Base-by-base conservation (phyloP, 495 filamentous ascomycete species). In the Hypoxylon subgilvum region DNA sequence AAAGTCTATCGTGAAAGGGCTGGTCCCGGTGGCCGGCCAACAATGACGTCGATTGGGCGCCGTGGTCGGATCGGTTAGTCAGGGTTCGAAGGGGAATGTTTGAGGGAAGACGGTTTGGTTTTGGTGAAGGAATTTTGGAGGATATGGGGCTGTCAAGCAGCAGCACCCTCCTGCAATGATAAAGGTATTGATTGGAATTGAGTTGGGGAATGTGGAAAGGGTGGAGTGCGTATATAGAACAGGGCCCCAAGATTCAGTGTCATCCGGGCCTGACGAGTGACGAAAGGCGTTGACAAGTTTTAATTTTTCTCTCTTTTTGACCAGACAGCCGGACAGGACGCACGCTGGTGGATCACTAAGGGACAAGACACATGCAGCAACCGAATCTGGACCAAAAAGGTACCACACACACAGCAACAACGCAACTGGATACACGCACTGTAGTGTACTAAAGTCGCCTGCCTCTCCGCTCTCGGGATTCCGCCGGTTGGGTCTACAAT, bases 1-100 rank as follows among this genome's bases (percentile, higher is more conserved):
- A 87, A 71, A 77, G 81, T 74, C 71, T 69, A 67, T 67, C 69
- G 65, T 74, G 63, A 67, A 65, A 68, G 68, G 69, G 47, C 46
- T 59, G 67, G 52, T 60, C 68, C 39, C 68, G 68, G 65, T 71
- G 73, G 53, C 61, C 56, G 46, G 71, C 63, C 52, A 76, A 71
- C 55, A 77, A 70, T 57, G 73, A 72, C 56, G 76, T 71, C 53
- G 75, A 69, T 59, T 45, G 69, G 61, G 35, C 62, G 47, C 72
- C 68, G 46, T 63, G 67, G 23, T 69, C 66, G 18, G 70, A 59
- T 47, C 64, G 55, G 48, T 70, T 72, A 44, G 79, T 71, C 45
- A 87, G 69, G 47, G 82, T 82, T 52, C 83, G 79, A 43, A 87
- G 79, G 43, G 84, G 84, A 53, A 87, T 86, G 68, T 85, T 82